These are phyloP conservation scores for Zymoseptoria brevis DNA, from an alignment of 2,329 filamentous ascomycete genomes.

Conservation along the genomic window DNA sequence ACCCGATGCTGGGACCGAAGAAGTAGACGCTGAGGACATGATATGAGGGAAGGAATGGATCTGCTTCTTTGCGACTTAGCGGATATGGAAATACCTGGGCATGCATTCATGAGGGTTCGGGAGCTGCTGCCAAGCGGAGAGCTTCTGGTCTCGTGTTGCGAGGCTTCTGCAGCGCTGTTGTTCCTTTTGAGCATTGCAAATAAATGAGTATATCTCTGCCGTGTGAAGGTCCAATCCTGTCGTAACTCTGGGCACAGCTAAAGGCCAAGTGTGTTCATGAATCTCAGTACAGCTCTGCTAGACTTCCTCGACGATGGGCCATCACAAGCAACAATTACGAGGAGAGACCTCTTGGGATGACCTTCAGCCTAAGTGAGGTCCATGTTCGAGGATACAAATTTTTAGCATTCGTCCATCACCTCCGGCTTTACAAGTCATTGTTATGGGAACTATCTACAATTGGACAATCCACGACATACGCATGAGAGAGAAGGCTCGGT, in stretches of 20 bases:
- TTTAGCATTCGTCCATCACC: too few relatives aligned
- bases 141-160: not conserved
- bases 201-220: not conserved
- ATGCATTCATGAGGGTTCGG: not conserved
- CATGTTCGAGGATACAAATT: too few relatives aligned
- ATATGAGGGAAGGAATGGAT: slow-evolving; percentile 2
- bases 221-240: not conserved
- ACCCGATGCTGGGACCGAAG: slow-evolving; percentile 69
- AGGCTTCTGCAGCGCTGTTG: not conserved
- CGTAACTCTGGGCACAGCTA: not conserved
- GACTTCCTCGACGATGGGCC: not conserved
- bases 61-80: not conserved
- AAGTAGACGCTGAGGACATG: slow-evolving; percentile 44
- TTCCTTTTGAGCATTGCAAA: not conserved
- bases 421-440: not conserved
- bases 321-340: not conserved
- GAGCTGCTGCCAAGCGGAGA: not conserved
- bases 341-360: not conserved
- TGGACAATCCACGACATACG: not conserved
- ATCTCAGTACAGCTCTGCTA: not conserved
- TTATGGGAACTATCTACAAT: not conserved
- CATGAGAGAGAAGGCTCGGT: not conserved
- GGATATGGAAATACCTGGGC: not conserved
- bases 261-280: not conserved
- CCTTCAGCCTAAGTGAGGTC: not conserved